These are phyloP conservation scores for Dictyostelium firmibasis DNA, from an alignment of 78 protist genomes.

Conservation along the genomic window DNA sequence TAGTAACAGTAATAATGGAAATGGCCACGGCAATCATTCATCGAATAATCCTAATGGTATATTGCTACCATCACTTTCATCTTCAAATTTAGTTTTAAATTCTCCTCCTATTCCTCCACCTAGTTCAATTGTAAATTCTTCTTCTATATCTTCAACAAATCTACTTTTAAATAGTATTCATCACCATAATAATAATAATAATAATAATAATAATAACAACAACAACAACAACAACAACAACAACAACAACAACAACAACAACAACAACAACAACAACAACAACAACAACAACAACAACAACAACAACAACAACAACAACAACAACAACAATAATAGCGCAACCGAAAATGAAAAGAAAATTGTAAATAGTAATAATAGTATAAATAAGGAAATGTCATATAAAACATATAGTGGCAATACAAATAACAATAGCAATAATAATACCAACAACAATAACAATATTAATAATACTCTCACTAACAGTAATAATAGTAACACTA, in stretches of 20 bases:
- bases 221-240: background rate
- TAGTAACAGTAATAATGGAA: background rate
- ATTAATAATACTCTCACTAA: background rate
- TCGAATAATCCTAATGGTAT: background rate
- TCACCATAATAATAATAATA: background rate
- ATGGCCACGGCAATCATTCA: background rate
- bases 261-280: background rate
- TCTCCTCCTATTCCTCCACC: background rate
- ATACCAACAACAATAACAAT: background rate
- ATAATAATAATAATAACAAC: background rate
- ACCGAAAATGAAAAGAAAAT: background rate
- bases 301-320: background rate
- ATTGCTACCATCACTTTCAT: constrained; percentile 16
- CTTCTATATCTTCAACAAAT: constrained; percentile 8
- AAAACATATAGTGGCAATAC: too few species aligned
- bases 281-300: background rate
- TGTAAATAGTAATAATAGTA: background rate
- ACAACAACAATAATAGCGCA: background rate
- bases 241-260: background rate
- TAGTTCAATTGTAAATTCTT: background rate
- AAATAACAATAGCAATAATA: background rate
- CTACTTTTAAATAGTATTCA: background rate
- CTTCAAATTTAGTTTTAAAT: constrained; percentile 15
- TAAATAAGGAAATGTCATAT: background rate
- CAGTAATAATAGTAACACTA: background rate